A percentile compares a stretch with the other conserved stretches of the same genome.
Conservation (phyloP, 2,329 filamentous ascomycete genomes). For the Colletotrichum musae region DNA sequence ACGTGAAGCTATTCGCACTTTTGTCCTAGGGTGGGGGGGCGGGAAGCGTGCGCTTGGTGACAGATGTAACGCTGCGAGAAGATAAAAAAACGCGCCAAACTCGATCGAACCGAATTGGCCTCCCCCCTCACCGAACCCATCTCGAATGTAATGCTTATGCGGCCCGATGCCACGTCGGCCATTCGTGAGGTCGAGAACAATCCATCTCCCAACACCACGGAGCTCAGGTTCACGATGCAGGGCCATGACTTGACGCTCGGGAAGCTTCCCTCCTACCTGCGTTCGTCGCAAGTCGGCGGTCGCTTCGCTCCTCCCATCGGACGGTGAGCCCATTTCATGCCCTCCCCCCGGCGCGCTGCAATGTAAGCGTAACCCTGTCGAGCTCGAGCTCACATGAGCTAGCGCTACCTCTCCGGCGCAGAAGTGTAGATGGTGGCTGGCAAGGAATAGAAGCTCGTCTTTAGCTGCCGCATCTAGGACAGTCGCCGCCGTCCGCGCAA, state of each 20-base stretch:
- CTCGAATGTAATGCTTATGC: background rate
- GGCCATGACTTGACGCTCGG: slow-evolving; percentile 11
- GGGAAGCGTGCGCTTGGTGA: slow-evolving; percentile 5
- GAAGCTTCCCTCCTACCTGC: no score
- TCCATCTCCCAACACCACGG: background rate
- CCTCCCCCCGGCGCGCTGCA: background rate
- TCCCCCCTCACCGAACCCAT: slow-evolving; percentile 33
- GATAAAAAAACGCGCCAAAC: background rate
- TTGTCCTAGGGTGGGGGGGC: background rate
- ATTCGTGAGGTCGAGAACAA: slow-evolving; percentile 13
- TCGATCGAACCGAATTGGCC: background rate
- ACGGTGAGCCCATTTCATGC: no score
- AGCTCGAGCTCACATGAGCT: slow-evolving; percentile 23
- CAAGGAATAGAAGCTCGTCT: background rate
- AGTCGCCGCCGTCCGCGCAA: background rate
- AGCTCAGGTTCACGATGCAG: slow-evolving; percentile 20
- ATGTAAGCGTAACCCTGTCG: slow-evolving; percentile 22
- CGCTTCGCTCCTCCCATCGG: no score
- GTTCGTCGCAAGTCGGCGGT: no score
- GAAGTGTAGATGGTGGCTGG: background rate
- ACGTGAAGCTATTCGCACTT: slow-evolving; percentile 38
- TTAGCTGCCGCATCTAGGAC: slow-evolving; percentile 18
- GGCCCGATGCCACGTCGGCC: slow-evolving; percentile 21
- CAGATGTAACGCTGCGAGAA: slow-evolving; percentile 29
- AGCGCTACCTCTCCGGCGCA: background rate